Conservation (phyloP, 176 grass and related monocot species). For the Pontederia crassipes region DNA sequence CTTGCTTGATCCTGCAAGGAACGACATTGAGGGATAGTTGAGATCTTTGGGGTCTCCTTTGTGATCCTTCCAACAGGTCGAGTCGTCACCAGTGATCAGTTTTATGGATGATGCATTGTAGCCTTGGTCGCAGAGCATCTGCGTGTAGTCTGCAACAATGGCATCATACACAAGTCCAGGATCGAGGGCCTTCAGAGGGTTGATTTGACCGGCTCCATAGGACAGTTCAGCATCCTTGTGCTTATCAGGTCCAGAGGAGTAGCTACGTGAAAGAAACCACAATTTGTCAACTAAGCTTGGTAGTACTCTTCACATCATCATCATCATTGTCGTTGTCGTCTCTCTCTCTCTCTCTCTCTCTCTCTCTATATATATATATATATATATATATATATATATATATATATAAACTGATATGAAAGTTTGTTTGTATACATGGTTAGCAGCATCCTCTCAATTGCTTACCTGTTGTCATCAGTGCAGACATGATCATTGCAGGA, state of each 20-base stretch:
- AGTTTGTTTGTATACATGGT: too few relatives aligned
- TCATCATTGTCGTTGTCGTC: too few relatives aligned
- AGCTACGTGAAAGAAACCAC: constrained; percentile 6
- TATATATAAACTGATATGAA: not conserved
- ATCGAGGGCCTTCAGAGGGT: constrained; percentile 1
- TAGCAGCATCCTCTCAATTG: too few relatives aligned
- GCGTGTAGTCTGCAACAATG: constrained; percentile 7
- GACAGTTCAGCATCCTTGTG: constrained; percentile 25
- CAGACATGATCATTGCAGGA: not conserved
- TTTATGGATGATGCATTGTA: constrained; percentile 30
- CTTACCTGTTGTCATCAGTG: constrained; percentile 38
- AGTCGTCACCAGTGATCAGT: not conserved
- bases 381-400: too few relatives aligned
- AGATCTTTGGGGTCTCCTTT: constrained; percentile 7
- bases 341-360: too few relatives aligned
- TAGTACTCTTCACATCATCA: too few relatives aligned
- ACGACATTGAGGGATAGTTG: constrained; percentile 45
- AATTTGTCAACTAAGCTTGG: too few relatives aligned
- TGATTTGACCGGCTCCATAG: constrained; percentile 36
- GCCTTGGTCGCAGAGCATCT: constrained; percentile 34
- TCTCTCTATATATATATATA: too few relatives aligned
- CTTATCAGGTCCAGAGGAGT: constrained; percentile 27
- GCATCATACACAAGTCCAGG: constrained; percentile 39
- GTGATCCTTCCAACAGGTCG: not conserved
- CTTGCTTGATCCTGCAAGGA: not conserved